Base-by-base conservation (phyloP, 1,284 basidiomycete genomes). In the Tausonia pullulans region DNA sequence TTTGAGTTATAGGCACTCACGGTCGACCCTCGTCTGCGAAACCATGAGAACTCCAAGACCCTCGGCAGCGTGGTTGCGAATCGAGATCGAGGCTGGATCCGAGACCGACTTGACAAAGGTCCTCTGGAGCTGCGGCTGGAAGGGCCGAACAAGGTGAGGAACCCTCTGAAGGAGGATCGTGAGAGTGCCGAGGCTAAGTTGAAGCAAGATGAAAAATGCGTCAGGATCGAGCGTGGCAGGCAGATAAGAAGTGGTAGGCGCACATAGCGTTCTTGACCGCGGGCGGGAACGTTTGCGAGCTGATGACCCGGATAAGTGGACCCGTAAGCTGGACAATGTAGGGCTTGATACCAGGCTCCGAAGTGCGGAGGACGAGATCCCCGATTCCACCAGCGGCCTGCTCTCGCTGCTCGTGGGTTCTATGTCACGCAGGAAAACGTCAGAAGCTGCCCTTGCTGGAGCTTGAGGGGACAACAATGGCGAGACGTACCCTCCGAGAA, bases 251-350 rank as follows among this genome's bases (percentile, higher is more conserved):
- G 8, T 58, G 44, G 41, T 14, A 39, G 9, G 75, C 75, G 66
- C 55, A 76, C 73, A 96, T 94, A 9, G 87, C 91, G 10, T 84
- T 85, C 78, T 96, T 96, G 75, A 96, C 90, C 41, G 86, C 88
- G 0, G 92, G 88, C 5, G 93, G 91, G 73, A 91, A 90, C 0
- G 86, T 84, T 60, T 87, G 88, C 14, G 89, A 86, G 0, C 89
- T 90, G 2, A 90, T 91, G 50, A 95, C 90, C 72, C 90, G 87
- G 72, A 98, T 98, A 69, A 98, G 85, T 2, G 94, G 93, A 41
- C 95, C 94, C 39, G 95, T 97, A 74, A 98, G 92, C 46, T 90
- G 88, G 10, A 97, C 94, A 67, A 97, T 91, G 75, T 91, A 97
- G 0, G 93, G 90, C 76, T 96, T 97, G 83, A 99, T 89, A 0